Conservation (phyloP, 805 yeast species). For the Candida railenensis region DNA sequence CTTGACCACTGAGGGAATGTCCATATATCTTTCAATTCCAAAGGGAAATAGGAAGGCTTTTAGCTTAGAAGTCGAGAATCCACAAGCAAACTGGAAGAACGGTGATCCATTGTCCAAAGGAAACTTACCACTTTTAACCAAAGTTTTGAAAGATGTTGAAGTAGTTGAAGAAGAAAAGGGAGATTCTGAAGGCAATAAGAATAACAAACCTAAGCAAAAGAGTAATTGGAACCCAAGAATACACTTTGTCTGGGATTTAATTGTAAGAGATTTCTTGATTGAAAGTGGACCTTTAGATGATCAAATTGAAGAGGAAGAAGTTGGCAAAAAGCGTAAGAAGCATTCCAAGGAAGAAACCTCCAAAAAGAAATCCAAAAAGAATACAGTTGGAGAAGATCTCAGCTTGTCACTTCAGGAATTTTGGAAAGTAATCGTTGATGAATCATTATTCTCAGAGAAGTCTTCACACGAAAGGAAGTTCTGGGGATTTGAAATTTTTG, state of each 20-base stretch:
- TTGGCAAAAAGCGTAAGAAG: slow-evolving; percentile 23
- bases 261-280: slow-evolving; percentile 46
- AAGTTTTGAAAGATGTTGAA: slow-evolving; percentile 61
- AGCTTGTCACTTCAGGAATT: slow-evolving; percentile 50
- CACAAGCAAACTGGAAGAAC: slow-evolving; percentile 54
- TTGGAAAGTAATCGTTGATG: slow-evolving; percentile 80
- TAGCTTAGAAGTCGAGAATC: slow-evolving; percentile 7
- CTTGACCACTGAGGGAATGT: slow-evolving; percentile 76
- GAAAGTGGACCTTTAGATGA: slow-evolving; percentile 4
- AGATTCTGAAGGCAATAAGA: slow-evolving; percentile 26
- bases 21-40: slow-evolving; percentile 62
- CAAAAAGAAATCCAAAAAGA: slow-evolving; percentile 11
- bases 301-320: slow-evolving; percentile 19
- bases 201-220: slow-evolving; percentile 45
- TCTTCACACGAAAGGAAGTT: slow-evolving; percentile 84
- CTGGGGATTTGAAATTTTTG: slow-evolving; percentile 79
- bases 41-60: slow-evolving; percentile 14
- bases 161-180: slow-evolving; percentile 35
- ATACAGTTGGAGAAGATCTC: slow-evolving; percentile 11
- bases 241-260: slow-evolving; percentile 72
- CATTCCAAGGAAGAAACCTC: slow-evolving; percentile 9
- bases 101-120: slow-evolving; percentile 74
- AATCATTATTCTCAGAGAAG: slow-evolving; percentile 69
- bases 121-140: slow-evolving; percentile 59
- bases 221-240: slow-evolving; percentile 73